Evolutionary conservation across 768 basidiomycete species (phyloP), one percentile per base, ranked within the genome.

Genomic region (Thelephora ganbajun): DNA sequence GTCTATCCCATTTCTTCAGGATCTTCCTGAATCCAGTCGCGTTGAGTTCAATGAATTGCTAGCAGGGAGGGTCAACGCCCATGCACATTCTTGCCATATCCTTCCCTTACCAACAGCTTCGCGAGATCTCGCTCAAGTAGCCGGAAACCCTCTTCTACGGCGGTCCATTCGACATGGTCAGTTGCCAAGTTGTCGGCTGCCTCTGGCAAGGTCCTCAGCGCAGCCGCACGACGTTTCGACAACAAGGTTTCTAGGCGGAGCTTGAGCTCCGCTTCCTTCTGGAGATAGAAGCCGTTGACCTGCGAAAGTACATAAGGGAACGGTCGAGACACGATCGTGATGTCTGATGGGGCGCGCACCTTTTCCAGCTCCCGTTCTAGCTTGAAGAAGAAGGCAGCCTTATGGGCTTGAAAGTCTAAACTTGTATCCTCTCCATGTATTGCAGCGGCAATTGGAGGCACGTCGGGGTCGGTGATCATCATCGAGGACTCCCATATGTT

Each of bases 341-440:
- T 12, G 44, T 44, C n/a, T 51, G 49, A 48, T 34, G 19, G 36
- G 46, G 33, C 34, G 54, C 70, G 53, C 55, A 85, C 94, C 79
- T 98, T 99, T 66, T 98, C 96, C 18, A 98, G 69, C 63, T 99
- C 96, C 18, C 94, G 77, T 62, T 97, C 93, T 0, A 99, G 76
- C 62, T 93, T 98, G 75, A 96, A 98, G 71, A 99, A 98, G 71
- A 98, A 99, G 1, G 91, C 90, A 3, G 93, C 88, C 60, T 93
- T 90, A 69, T 94, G 90, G 12, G 92, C 90, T 58, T 85, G 88
- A 56, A 97, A 92, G 58, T 88, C 83, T 14, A 84, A 77, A 0
- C 87, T 82, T 49, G 87, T 69, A 54, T 82, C 83, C 26, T 76
- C 74, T 59, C 87, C 82, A 56, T 80, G 72, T 5, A 78, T 69